Evolutionary conservation across 2,329 filamentous ascomycete species (phyloP), one percentile per base, ranked within the genome.

Genomic region (Diaporthe sp.): DNA sequence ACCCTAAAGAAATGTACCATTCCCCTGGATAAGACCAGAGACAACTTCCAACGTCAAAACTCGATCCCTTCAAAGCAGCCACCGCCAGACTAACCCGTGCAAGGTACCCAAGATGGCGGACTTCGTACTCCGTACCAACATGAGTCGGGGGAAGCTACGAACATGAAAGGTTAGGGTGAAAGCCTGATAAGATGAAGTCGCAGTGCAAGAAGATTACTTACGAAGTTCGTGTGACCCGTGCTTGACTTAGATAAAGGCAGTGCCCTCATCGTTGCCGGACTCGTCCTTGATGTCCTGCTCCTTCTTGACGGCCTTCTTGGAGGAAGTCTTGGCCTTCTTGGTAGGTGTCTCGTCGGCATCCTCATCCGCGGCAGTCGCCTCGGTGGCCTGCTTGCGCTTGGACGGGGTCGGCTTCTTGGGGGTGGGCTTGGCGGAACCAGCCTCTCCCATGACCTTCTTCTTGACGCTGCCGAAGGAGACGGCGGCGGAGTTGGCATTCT

Each of bases 401-500:
- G 65, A 39, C 1, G 65, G 47, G 8, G 31, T 34, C 2, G 28
- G 1, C 63, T 53, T 49, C 28, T 72, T 72, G 10, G 70, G 70
- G n/a, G 53, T 72, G 4, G 67, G 5, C 9, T 57, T 71, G 68
- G 71, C 9, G 7, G 15, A 8, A 3, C 4, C n/a, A 4, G 13
- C 13, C 9, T 63, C 58, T 4, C 39, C 53, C 28, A 74, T 39
- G 28, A 74, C 22, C 44, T 76, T 76, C 28, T 42, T 71, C 42
- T 65, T 71, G 34, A 67, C 37, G 1, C 0, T 0, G 1, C 1
- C 7, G 20, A 68, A 65, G 37, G 22, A 42, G 25, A 37, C 42
- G 0, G 37, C 28, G 15, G 71, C 71, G 2, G 61, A 61, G 6
- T 17, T 3, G 3, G 28, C 37, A 39, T 44, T 47, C 63, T 74